These are phyloP conservation scores for Hyphodiscus sp. DNA, from an alignment of 2,329 filamentous ascomycete species.

Conservation along the genomic window DNA sequence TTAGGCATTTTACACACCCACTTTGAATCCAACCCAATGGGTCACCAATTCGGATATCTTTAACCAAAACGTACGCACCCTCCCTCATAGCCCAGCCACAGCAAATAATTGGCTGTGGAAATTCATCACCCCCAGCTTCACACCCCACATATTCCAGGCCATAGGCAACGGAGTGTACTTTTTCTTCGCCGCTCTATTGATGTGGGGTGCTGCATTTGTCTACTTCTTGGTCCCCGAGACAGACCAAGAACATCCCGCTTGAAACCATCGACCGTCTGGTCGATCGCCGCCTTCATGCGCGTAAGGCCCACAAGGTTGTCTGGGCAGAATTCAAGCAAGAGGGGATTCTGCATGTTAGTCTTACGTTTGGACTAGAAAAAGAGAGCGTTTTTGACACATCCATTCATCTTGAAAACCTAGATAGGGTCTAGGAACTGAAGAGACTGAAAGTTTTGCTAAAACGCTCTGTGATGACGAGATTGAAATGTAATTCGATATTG, in stretches of 20 bases:
- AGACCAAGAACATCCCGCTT: constrained; percentile 60
- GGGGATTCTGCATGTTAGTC: constrained; percentile 17
- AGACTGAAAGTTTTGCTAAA: no score
- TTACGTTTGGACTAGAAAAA: constrained; percentile 16
- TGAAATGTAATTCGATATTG: no score
- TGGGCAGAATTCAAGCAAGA: constrained; percentile 21
- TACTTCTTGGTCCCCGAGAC: constrained; percentile 61
- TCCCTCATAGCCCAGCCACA: constrained; percentile 66
- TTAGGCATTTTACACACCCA: constrained; percentile 58
- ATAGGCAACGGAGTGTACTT: constrained; percentile 62
- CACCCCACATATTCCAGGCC: constrained; percentile 54
- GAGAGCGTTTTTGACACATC: neutral
- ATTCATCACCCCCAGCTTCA: constrained; percentile 63
- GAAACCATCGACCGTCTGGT: constrained; percentile 62
- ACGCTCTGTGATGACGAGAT: no score
- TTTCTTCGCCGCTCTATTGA: constrained; percentile 60
- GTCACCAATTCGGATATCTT: constrained; percentile 73
- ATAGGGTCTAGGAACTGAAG: neutral
- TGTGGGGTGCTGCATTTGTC: constrained; percentile 50
- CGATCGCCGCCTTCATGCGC: constrained; percentile 24
- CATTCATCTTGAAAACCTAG: neutral
- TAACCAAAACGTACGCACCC: constrained; percentile 58
- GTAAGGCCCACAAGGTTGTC: constrained; percentile 21
- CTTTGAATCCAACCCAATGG: constrained; percentile 71
- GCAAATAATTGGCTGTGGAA: constrained; percentile 65